These are phyloP conservation scores for Aspergillus cristatus DNA, from an alignment of 495 filamentous ascomycete species.

Conservation along the genomic window DNA sequence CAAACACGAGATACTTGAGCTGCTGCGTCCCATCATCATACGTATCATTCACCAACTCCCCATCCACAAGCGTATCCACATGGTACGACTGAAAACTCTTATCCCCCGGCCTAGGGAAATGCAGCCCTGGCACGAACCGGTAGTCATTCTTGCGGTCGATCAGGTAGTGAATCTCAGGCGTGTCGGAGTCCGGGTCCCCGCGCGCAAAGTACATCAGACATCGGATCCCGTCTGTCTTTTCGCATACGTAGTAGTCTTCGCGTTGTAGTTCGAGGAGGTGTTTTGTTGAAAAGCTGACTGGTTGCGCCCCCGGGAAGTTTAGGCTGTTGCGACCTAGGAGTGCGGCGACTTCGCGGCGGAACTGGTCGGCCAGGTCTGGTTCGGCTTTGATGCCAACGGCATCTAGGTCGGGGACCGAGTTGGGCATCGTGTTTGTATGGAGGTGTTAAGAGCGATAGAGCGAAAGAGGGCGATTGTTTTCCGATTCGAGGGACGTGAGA, in stretches of 20 bases:
- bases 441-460: background rate
- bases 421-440: slow-evolving; percentile 22
- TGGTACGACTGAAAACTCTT: slow-evolving; percentile 57
- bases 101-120: slow-evolving; percentile 65
- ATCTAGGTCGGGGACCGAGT: slow-evolving; percentile 40
- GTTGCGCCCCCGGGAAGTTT: slow-evolving; percentile 86
- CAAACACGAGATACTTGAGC: slow-evolving; percentile 83
- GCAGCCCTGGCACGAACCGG: slow-evolving; percentile 67
- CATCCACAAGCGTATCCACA: slow-evolving; percentile 75
- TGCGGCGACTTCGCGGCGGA: slow-evolving; percentile 65
- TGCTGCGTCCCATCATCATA: slow-evolving; percentile 50
- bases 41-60: slow-evolving; percentile 81
- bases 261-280: slow-evolving; percentile 71
- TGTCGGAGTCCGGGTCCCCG: slow-evolving; percentile 36
- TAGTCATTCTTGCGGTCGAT: slow-evolving; percentile 98
- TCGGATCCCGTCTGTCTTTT: slow-evolving; percentile 94
- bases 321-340: slow-evolving; percentile 59
- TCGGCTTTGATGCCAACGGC: slow-evolving; percentile 54
- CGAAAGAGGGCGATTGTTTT: background rate
- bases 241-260: slow-evolving; percentile 91
- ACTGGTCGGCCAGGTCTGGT: slow-evolving; percentile 41
- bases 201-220: slow-evolving; percentile 82
- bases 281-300: slow-evolving; percentile 73
- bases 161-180: slow-evolving; percentile 60
- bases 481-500: background rate